Evolutionary conservation across 257 asterid genomes (phyloP), one percentile per base, ranked within the genome.

Genomic region (Agastache rugosa): DNA sequence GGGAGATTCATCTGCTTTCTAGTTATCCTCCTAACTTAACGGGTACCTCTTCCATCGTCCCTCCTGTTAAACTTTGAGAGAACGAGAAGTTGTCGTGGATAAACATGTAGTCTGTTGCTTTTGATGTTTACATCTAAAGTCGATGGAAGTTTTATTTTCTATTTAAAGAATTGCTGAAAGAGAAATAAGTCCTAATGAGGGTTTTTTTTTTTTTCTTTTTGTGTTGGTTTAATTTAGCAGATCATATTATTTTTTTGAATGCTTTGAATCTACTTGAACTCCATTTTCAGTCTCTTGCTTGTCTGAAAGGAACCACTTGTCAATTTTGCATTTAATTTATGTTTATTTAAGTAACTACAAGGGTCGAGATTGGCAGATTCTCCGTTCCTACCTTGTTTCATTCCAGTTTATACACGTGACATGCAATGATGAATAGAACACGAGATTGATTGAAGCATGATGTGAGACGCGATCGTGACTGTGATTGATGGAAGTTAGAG

Each of bases 101-200:
- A 29, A 76, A 56, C 65, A 50, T 64, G 62, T 60, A 72, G 59
- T 75, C 42, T 75, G 78, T 72, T 76, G 50, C 81, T 64, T 78
- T 73, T 67, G 73, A 73, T 45, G 67, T 59, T 63, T 22, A 54
- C 17, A 35, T 74, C 47, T 76, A 48, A 55, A 16, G 41, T 70
- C 42, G 68, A 73, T 68, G 75, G 60, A 44, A 56, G 44, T 68
- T 70, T 71, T 59, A 54, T 48, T 8, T 8, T 77, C 11, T 53
- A 10, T 61, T 66, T 48, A 48, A 34, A 19, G 34, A 71, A 47
- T 56, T 67, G 63, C 60, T 39, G 68, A 29, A 45, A 53, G 77
- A 73, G 74, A 66, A 74, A 62, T 67, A 62, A 53, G 50, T 39
- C 54, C 1, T 3, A 58, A 35, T 34, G 48, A 29, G 39, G 55